Evolutionary conservation across 352 stramenopile species (phyloP), one percentile per base, ranked within the genome.

Genomic region (Globisporangium nodosum): DNA sequence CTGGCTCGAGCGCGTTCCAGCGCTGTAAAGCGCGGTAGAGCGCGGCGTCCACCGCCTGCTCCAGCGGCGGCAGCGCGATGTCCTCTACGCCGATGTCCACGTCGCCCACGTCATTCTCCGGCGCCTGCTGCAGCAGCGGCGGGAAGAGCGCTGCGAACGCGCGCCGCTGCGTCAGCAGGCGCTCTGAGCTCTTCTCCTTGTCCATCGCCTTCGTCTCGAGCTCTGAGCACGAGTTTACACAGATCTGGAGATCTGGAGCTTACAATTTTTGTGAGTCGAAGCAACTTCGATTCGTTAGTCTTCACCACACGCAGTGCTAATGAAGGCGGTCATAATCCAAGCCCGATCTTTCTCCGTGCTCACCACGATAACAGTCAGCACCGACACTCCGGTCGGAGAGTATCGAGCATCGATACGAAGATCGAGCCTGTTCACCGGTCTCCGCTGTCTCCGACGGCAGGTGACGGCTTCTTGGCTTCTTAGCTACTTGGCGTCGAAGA

Each of bases 1-100:
- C 79, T 12, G 74, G 68, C 46, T 86, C 68, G 42, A 73, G 58
- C 42, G 69, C 66, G 60, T 92, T 92, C 81, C 81, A 92, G 47
- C 62, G 71, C 42, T 68, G 68, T 31, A 92, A 64, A 16, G 79
- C 79, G 45, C 70, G 62, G 58, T 88, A 81, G 35, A 92, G 71
- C 15, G 74, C 62, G 21, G 56, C 35, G 13, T 90, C 78, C 33
- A 92, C 74, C 18, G 77, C 66, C 20, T 79, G 70, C 50, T 92
- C 77, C 18, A 90, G 61, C 24, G 79, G 69, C 2, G 62, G 63
- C 33, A 92, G 61, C 24, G 54, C 3, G 5, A 92, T 63, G 37
- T 88, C 77, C 45, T 80, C 62, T 6, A 78, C 68, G 21, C 49
- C 65, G 35, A 92, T 83, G 54, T 92, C 78, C 12, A 89, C 66